These are phyloP conservation scores for Colletotrichum eremochloae DNA, from an alignment of 2,329 filamentous ascomycete species.

Conservation along the genomic window DNA sequence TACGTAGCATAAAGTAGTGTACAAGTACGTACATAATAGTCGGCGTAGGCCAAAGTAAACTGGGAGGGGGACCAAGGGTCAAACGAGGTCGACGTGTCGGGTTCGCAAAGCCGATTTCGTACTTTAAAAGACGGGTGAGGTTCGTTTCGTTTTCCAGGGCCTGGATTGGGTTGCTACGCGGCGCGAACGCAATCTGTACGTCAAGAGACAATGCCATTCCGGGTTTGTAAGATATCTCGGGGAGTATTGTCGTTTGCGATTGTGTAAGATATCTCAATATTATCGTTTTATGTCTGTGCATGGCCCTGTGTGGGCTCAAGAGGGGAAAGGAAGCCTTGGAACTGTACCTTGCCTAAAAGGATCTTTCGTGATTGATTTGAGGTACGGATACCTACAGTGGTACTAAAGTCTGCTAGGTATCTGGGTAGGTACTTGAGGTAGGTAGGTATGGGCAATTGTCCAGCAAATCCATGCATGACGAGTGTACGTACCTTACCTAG, in stretches of 20 bases:
- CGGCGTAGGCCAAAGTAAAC: slow-evolving; percentile 1
- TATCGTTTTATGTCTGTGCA: too few species aligned
- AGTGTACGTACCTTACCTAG: background rate
- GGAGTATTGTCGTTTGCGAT: too few species aligned
- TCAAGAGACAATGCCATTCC: background rate
- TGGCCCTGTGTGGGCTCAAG: too few species aligned
- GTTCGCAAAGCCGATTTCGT: slow-evolving; percentile 28
- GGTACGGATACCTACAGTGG: too few species aligned
- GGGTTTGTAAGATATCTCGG: background rate
- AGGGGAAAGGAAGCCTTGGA: too few species aligned
- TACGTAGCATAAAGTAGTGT: background rate
- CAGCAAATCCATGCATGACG: background rate
- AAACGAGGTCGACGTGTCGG: slow-evolving; percentile 26
- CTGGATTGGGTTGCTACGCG: background rate
- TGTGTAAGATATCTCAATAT: too few species aligned
- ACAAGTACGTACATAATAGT: background rate
- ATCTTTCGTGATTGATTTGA: too few species aligned
- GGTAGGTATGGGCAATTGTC: background rate
- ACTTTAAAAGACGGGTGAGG: slow-evolving; percentile 20
- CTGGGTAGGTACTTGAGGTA: too few species aligned
- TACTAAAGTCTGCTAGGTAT: too few species aligned
- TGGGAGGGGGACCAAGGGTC: slow-evolving; percentile 5
- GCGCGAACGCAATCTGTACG: slow-evolving; percentile 11
- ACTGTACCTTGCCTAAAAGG: too few species aligned
- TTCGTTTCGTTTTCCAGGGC: background rate